These are phyloP conservation scores for Epithele typhae DNA, from an alignment of 768 basidiomycete species.

Conservation along the genomic window DNA sequence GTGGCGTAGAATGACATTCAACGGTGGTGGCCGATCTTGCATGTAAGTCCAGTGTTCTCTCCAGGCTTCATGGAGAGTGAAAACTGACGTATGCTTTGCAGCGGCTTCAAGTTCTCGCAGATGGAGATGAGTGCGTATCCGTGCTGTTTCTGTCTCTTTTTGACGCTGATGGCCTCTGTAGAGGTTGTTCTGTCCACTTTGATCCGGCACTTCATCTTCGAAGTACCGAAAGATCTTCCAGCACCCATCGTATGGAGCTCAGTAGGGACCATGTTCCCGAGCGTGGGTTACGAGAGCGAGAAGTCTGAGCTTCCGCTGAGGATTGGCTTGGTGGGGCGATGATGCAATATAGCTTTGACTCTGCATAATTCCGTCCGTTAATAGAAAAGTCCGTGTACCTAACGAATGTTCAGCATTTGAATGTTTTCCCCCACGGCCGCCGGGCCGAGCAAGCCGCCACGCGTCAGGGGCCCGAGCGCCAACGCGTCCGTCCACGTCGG, in stretches of 20 bases:
- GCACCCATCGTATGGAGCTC: slow-evolving; percentile 2
- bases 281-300: background rate
- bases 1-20: slow-evolving; percentile 16
- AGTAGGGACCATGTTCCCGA: background rate
- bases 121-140: slow-evolving; percentile 15
- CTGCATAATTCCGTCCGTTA: no score
- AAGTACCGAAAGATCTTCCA: background rate
- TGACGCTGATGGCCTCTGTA: background rate
- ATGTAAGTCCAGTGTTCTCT: slow-evolving; percentile 5
- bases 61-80: background rate
- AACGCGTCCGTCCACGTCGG: no score
- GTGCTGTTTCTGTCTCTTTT: background rate
- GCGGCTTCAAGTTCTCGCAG: slow-evolving; percentile 14
- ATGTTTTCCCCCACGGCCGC: no score
- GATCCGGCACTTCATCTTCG: background rate
- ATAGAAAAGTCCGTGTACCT: no score
- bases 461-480: no score
- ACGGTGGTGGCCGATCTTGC: slow-evolving; percentile 13
- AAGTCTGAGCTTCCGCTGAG: background rate
- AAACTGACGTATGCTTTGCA: background rate
- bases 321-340: background rate
- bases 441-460: no score
- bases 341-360: no score
- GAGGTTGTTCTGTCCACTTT: slow-evolving; percentile 2
- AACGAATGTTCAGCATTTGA: no score